A percentile compares a stretch with the other conserved stretches of the same genome.
phyloP scores from a whole-genome alignment of 192 early-diverging fungal species.

The Rhizophagus clarus region DNA sequence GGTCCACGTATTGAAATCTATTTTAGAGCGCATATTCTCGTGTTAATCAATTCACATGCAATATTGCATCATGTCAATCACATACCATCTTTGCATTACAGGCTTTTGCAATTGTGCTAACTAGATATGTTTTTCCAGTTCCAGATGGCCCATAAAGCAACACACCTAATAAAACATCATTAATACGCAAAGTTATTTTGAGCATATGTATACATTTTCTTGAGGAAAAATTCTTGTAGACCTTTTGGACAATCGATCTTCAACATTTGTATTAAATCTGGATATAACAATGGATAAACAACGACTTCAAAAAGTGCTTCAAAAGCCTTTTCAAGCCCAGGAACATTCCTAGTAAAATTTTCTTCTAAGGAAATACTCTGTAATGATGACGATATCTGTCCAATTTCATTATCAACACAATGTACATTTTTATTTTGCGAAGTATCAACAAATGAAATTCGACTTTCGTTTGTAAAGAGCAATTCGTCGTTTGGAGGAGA shows the following conservation, averaged over 20 bases:
- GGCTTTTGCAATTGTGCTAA: conserved; percentile 62
- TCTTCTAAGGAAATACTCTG: conserved; percentile 1
- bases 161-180: conserved; percentile 51
- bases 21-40: not conserved
- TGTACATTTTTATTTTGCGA: not conserved
- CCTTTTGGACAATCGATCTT: conserved; percentile 82
- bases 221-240: not conserved
- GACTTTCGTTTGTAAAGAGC: not conserved
- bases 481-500: not conserved
- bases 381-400: not conserved
- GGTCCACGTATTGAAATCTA: conserved; percentile 76
- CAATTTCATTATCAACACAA: not conserved
- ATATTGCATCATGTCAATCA: conserved; percentile 25
- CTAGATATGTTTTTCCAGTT: conserved; percentile 92
- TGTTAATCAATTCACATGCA: not conserved
- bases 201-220: too few species aligned
- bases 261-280: conserved; percentile 59
- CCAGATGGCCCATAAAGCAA: conserved; percentile 93
- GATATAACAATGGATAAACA: conserved; percentile 72
- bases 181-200: too few species aligned
- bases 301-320: conserved; percentile 76
- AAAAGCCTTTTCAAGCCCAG: conserved; percentile 77
- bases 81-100: conserved; percentile 71
- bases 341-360: conserved; percentile 32
- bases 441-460: not conserved